A percentile compares a stretch with the other conserved stretches of the same genome.
phyloP scores from a whole-genome alignment of 169 alveolate species.

The Plasmodium blacklocki region DNA sequence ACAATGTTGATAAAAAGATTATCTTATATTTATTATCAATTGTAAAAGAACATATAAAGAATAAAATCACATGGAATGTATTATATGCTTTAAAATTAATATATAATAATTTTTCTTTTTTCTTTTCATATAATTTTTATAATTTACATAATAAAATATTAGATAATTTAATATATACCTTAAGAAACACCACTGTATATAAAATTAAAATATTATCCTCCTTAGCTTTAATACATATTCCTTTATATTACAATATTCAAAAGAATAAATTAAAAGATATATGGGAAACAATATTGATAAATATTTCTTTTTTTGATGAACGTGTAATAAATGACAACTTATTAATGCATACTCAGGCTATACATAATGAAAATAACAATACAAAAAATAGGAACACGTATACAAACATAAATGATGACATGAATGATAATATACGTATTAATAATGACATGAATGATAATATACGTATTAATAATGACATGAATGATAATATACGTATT shows the following conservation, averaged over 20 bases:
- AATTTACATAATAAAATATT: constrained; percentile 46
- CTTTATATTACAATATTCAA: constrained; percentile 53
- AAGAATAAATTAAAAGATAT: constrained; percentile 37
- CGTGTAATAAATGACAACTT: constrained; percentile 16
- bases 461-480: no score
- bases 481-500: no score
- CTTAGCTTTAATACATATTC: constrained; percentile 72
- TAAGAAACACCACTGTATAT: constrained; percentile 72
- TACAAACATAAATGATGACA: no score
- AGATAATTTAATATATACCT: constrained; percentile 47
- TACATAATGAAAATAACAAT: no score
- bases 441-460: no score
- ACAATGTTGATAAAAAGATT: constrained; percentile 61
- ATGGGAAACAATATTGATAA: constrained; percentile 52
- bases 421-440: no score
- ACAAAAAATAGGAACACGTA: no score
- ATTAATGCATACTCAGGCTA: neutral
- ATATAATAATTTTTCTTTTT: constrained; percentile 71
- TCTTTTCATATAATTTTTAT: constrained; percentile 43
- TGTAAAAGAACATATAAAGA: constrained; percentile 57
- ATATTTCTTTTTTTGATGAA: constrained; percentile 37
- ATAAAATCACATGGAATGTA: constrained; percentile 76
- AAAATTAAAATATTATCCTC: constrained; percentile 75
- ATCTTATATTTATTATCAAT: constrained; percentile 72
- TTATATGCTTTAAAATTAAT: constrained; percentile 70